Percentiles rank a stretch among this genome's conserved stretches.
Conservation (phyloP, 306 rosid species). For the Quercus cerris region DNA sequence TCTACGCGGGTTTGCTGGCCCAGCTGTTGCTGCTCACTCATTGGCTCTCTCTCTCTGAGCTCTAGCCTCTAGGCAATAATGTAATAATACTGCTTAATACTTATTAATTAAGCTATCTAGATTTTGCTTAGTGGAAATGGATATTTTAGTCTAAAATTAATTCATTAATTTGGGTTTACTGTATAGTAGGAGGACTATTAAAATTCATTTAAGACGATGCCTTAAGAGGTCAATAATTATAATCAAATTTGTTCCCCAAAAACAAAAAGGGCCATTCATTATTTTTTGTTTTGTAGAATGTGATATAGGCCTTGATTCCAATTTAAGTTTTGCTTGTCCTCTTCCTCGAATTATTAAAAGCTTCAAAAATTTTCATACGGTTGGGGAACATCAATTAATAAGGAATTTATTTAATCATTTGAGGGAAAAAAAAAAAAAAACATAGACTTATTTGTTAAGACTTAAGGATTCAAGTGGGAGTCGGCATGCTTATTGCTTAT, state of each 20-base stretch:
- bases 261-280: neutral
- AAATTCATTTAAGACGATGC: neutral
- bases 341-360: neutral
- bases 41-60: neutral
- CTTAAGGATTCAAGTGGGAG: no score
- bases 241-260: neutral
- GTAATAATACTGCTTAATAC: neutral
- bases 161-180: neutral
- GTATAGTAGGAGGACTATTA: no score
- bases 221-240: neutral
- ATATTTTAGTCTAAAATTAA: neutral
- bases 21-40: neutral
- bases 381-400: neutral
- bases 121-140: neutral
- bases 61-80: neutral
- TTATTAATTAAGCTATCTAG: neutral
- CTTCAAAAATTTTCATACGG: neutral
- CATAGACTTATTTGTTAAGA: neutral
- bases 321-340: neutral
- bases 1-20: slow-evolving; percentile 32
- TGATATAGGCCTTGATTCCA: neutral
- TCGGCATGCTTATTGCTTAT: neutral
- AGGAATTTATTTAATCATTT: neutral
- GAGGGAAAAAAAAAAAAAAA: neutral
- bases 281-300: neutral